phyloP scores from a whole-genome alignment of 345 rosid genomes.

The Heritiera fomes region DNA sequence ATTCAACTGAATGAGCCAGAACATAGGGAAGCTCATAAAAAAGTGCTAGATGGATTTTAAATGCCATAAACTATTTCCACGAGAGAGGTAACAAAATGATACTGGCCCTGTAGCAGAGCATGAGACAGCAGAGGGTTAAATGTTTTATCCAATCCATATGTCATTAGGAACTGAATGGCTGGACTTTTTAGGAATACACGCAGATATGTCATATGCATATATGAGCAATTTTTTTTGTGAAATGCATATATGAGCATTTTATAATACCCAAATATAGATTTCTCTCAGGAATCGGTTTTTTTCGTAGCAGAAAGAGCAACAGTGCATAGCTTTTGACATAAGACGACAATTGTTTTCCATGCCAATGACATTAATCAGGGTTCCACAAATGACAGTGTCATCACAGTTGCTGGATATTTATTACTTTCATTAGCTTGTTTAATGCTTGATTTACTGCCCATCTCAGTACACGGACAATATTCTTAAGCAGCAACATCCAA shows the following conservation, averaged over 20 bases:
- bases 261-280: background rate
- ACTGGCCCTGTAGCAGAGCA: background rate
- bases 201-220: too few species aligned
- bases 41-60: background rate
- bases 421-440: background rate
- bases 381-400: background rate
- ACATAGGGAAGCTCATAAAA: background rate
- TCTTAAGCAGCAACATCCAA: background rate
- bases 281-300: background rate
- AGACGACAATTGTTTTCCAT: constrained; percentile 1
- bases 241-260: background rate
- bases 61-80: background rate
- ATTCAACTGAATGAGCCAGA: background rate
- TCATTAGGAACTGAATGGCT: background rate
- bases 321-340: background rate
- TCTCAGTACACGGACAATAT: background rate
- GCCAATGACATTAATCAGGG: background rate
- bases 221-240: too few species aligned
- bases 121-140: background rate
- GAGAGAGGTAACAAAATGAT: background rate
- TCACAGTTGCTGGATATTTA: background rate
- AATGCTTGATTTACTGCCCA: background rate
- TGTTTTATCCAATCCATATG: background rate
- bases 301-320: background rate
- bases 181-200: too few species aligned